Base-by-base conservation (phyloP, 106 monocot genomes). In the Cymbidium sinense region DNA sequence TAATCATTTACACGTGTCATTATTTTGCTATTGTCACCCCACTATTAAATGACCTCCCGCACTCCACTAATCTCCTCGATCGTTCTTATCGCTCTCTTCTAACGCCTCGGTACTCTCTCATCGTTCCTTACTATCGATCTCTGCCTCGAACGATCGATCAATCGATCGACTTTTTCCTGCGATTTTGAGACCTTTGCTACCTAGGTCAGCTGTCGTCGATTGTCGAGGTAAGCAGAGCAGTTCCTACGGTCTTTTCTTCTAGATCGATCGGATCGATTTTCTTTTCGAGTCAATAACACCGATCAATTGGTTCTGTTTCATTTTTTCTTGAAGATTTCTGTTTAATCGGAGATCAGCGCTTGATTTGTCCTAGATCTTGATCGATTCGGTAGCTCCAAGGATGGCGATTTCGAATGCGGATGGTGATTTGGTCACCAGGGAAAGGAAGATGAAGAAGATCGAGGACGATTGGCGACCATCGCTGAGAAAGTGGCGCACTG, bases 401-500 rank as follows among this genome's bases (percentile, higher is more conserved):
- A 75, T 75, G 75, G 75, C 50, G 75, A 30, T 50, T 33, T 21
- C 75, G 50, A 51, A 36, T 75, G 28, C 50, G 1, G 75, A 50
- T 7, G 17, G 30, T 15, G 27, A 75, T 75, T 20, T 33, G 44
- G 23, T 51, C 50, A 79, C 65, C 29, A 27, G 82, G 43, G 73
- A 70, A 37, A 70, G 65, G 39, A 71, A 77, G 54, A 34, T 72
- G 65, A 34, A 51, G 34, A 76, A 31, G 31, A 47, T 21, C 34
- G 80, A 61, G 23, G 8, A 21, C 0, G 41, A 36, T 23, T 21
- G 29, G n/a, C 55, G 18, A 17, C 80, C 76, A 2, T 67, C 76
- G 50, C 30, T 71, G 36, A 80, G 76, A 11, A 78, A 58, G 64
- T 95, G 94, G 93, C 77, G 81, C 39, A 85, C 82, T 5, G 77